Evolutionary conservation across 192 early-diverging fungal species (phyloP), one percentile per base, ranked within the genome.

Genomic region (Piromyces finnis): DNA sequence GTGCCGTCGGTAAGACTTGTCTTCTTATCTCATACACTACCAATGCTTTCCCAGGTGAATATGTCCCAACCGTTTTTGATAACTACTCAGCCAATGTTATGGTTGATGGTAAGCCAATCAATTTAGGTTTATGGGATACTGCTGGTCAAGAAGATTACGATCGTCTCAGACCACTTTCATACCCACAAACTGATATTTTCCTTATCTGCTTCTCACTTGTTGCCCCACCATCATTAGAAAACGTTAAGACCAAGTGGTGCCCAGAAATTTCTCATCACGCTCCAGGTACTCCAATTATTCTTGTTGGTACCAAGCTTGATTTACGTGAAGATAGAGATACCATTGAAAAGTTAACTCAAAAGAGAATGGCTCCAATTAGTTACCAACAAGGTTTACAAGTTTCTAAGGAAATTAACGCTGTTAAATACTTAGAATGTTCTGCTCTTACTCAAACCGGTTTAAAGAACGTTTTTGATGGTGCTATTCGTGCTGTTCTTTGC

Each of bases 31-130:
- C 90, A 87, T 99, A 99, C 89, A 99, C 97, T 26, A 99, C 97
- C 82, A 99, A 99, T 89, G 97, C 97, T 32, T 99, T 99, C 88
- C 97, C 97, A 26, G 97, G 97, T 79, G 97, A 99, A 89, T 99
- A 99, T 84, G 97, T 99, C 84, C 97, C 97, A 79, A 99, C 97
- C 79, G 97, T 99, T 95, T 98, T 98, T 84, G 97, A 98, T 88
- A 98, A 98, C 88, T 98, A 98, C 87, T 97, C 95, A 28, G 97
- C 96, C 78, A 97, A 97, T 85, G 95, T 98, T 59, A 98, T 98
- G 97, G 96, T 98, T 11, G 97, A 97, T 85, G 96, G 95, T 81
- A 97, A 97, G 86, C 97, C 96, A 79, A 97, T 98, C 87, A 98
- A 95, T 87, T 87, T 98, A 78, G 97, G 97, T 37, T 90, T 98